phyloP scores from a whole-genome alignment of 306 rosid genomes.

The Cicer cuneatum region DNA sequence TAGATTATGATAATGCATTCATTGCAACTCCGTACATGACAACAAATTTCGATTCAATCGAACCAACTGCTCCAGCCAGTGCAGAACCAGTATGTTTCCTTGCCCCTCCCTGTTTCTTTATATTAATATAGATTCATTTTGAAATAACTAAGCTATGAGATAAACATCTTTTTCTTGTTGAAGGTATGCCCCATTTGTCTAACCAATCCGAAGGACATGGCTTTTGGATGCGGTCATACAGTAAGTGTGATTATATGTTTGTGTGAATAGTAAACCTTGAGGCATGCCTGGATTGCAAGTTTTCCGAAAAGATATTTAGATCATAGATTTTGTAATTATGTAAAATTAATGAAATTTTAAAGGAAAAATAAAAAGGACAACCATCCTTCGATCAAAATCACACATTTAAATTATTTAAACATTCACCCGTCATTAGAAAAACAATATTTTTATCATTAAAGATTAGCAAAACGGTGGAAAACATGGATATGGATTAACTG shows the following conservation, averaged over 20 bases:
- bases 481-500: too few relatives aligned
- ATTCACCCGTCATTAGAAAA: neutral
- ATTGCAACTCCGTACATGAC: slow-evolving; percentile 43
- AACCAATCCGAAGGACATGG: slow-evolving; percentile 92
- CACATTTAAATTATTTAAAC: neutral
- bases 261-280: neutral
- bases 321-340: neutral
- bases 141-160: slow-evolving; percentile 33
- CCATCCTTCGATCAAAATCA: neutral
- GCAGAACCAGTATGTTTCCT: slow-evolving; percentile 65
- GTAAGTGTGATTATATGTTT: slow-evolving; percentile 57
- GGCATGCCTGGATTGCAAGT: neutral
- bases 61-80: slow-evolving; percentile 54
- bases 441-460: slow-evolving; percentile 12
- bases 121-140: slow-evolving; percentile 36
- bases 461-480: neutral
- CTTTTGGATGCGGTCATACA: slow-evolving; percentile 95
- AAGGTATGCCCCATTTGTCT: slow-evolving; percentile 93
- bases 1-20: slow-evolving; percentile 68
- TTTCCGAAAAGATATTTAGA: neutral
- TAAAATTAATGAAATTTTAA: neutral
- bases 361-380: slow-evolving; percentile 1
- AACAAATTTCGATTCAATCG: slow-evolving; percentile 47
- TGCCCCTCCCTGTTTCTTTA: slow-evolving; percentile 13
- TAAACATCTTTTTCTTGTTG: slow-evolving; percentile 36